These are phyloP conservation scores for Coprinopsis sp. DNA, from an alignment of 768 basidiomycete genomes.

Conservation along the genomic window DNA sequence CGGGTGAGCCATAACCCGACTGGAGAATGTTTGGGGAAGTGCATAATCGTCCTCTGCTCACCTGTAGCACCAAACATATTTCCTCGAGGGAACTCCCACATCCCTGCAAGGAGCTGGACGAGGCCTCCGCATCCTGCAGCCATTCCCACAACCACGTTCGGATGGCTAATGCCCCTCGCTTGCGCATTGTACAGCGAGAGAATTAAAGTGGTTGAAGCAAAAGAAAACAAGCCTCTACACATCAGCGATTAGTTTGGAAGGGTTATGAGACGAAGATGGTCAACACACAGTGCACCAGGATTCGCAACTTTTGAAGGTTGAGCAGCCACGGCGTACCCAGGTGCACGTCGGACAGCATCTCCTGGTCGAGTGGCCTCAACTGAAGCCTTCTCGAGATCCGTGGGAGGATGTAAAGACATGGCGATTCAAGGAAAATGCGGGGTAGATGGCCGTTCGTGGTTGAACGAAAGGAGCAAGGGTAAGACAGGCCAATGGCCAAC, in stretches of 20 bases:
- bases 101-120: conserved; percentile 80
- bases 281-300: conserved; percentile 51
- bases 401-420: conserved; percentile 2
- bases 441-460: conserved; percentile 3
- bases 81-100: conserved; percentile 78
- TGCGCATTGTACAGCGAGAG: conserved; percentile 69
- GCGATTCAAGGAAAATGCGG: neutral
- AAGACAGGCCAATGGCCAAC: too few relatives aligned
- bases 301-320: conserved; percentile 45
- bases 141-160: conserved; percentile 83
- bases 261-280: conserved; percentile 1
- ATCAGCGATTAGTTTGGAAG: conserved; percentile 6
- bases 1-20: neutral
- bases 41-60: conserved; percentile 31
- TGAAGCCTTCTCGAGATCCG: conserved; percentile 35
- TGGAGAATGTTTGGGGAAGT: neutral
- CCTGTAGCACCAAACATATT: conserved; percentile 73
- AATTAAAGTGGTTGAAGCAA: conserved; percentile 80
- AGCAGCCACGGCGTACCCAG: conserved; percentile 19
- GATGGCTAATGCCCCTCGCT: conserved; percentile 45
- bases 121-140: conserved; percentile 82
- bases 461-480: conserved; percentile 3
- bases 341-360: conserved; percentile 20
- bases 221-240: conserved; percentile 69
- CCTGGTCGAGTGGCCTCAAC: conserved; percentile 24